Evolutionary conservation across 2,329 filamentous ascomycete genomes (phyloP).

Genomic region (Fusarium sp.): DNA sequence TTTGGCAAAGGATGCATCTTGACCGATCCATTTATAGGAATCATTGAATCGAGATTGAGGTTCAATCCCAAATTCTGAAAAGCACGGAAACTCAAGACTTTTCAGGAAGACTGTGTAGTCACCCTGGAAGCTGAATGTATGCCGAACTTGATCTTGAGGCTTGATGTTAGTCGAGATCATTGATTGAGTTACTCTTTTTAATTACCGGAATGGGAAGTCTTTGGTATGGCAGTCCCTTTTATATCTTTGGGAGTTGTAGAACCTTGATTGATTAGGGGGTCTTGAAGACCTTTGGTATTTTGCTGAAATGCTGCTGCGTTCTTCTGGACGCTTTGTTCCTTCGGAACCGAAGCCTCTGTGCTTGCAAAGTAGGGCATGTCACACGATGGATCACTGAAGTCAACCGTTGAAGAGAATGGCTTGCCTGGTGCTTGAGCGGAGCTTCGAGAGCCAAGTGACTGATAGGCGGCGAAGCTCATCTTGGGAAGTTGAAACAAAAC

Average conservation of each 20-base stretch:
- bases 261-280: background rate
- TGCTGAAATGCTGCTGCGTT: background rate
- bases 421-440: background rate
- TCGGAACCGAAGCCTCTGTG: background rate
- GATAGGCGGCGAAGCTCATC: slow-evolving; percentile 18
- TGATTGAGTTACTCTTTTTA: rapidly evolving
- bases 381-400: slow-evolving; percentile 14
- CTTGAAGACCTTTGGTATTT: background rate
- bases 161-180: background rate
- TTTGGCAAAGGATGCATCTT: background rate
- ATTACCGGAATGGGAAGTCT: background rate
- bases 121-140: background rate
- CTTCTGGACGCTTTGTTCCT: background rate
- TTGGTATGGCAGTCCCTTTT: background rate
- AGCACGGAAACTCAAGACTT: slow-evolving; percentile 1
- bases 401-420: slow-evolving; percentile 1
- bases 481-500: background rate
- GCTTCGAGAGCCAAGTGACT: background rate
- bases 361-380: background rate
- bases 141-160: background rate
- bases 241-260: background rate
- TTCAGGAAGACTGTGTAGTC: background rate
- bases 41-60: rapidly evolving
- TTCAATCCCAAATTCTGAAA: background rate
- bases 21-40: background rate